A percentile compares a stretch with the other conserved stretches of the same genome.
phyloP scores from a whole-genome alignment of 2,329 filamentous ascomycete genomes.

The Penicillium sp. region DNA sequence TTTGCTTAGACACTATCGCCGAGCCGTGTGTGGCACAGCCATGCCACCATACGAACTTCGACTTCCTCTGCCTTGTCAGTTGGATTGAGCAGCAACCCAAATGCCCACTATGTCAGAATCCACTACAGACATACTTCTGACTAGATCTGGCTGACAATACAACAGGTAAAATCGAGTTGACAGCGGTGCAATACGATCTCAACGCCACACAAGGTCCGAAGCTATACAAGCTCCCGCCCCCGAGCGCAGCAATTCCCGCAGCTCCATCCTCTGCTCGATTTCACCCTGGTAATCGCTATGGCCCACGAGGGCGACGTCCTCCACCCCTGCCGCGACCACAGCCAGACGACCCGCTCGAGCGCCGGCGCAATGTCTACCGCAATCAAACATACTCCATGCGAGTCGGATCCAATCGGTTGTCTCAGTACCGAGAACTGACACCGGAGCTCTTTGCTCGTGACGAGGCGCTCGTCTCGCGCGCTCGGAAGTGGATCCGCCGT shows the following conservation, averaged over 20 bases:
- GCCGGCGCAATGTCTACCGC: slow-evolving; percentile 70
- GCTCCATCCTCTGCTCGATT: slow-evolving; percentile 2
- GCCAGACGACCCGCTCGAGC: slow-evolving; percentile 50
- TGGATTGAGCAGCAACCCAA: slow-evolving; percentile 72
- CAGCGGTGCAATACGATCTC: slow-evolving; percentile 65
- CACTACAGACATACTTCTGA: not conserved
- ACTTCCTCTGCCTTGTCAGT: slow-evolving; percentile 77
- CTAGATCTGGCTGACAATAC: not conserved
- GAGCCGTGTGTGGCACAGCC: slow-evolving; percentile 70
- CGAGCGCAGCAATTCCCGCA: slow-evolving; percentile 14
- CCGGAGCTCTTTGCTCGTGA: slow-evolving; percentile 64
- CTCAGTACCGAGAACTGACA: slow-evolving; percentile 70
- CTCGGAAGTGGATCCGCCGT: slow-evolving; percentile 75
- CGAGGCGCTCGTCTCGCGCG: slow-evolving; percentile 67
- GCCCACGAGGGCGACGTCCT: slow-evolving; percentile 20
- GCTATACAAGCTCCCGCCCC: slow-evolving; percentile 54
- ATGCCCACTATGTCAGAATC: slow-evolving; percentile 74
- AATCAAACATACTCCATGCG: slow-evolving; percentile 72
- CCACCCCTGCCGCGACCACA: slow-evolving; percentile 29
- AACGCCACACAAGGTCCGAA: slow-evolving; percentile 53
- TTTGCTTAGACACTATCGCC: slow-evolving; percentile 75
- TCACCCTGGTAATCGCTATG: slow-evolving; percentile 7
- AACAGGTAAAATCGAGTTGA: slow-evolving; percentile 52
- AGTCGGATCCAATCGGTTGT: slow-evolving; percentile 76
- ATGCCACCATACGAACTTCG: slow-evolving; percentile 77